Evolutionary conservation across 2,329 filamentous ascomycete genomes (phyloP), one percentile per base, ranked within the genome.

Genomic region (Xylariomycetidae sp.): DNA sequence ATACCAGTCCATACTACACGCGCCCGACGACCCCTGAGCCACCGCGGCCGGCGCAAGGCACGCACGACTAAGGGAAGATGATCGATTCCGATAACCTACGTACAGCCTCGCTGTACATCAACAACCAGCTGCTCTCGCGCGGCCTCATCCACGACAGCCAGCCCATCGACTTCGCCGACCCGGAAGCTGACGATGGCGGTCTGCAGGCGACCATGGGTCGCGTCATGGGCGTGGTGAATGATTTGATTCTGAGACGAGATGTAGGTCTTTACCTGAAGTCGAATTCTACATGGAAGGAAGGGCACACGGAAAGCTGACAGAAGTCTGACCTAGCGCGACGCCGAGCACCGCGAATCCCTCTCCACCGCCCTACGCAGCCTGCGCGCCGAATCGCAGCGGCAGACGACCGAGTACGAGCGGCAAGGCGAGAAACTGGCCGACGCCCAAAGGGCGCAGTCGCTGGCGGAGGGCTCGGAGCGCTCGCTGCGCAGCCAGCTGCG

Each of bases 161-260:
- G 49, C 68, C 65, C 25, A 85, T 98, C 60, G 82, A 95, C 58
- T 98, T 98, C 58, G 79, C 84, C 39, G 68, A 77, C 42, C 82
- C 85, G 7, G 76, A 76, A 42, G 72, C 70, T 38, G 75, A 80
- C 43, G 71, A 72, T 13, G 76, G 74, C 13, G 69, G 76, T 23
- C 72, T 69, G 25, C 55, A 58, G 16, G 75, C 73, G 31, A 85
- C 84, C 13, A 90, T 92, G 79, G 82, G 84, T 14, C 77, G 79
- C 46, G 81, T 96, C 49, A 95, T 98, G 64, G 85, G 90, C 54
- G 73, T 98, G 16, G 79, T 98, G 30, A 95, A 98, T 60, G 92
- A 98, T 56, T 63, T 98, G 48, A 86, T 98, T 38, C 59, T 95
- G 39, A 77, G 89, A 46, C 78, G 89, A 67, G 92, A 98, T 58